These are phyloP conservation scores for Aspergillus floridensis DNA, from an alignment of 2,329 filamentous ascomycete genomes.

Conservation along the genomic window DNA sequence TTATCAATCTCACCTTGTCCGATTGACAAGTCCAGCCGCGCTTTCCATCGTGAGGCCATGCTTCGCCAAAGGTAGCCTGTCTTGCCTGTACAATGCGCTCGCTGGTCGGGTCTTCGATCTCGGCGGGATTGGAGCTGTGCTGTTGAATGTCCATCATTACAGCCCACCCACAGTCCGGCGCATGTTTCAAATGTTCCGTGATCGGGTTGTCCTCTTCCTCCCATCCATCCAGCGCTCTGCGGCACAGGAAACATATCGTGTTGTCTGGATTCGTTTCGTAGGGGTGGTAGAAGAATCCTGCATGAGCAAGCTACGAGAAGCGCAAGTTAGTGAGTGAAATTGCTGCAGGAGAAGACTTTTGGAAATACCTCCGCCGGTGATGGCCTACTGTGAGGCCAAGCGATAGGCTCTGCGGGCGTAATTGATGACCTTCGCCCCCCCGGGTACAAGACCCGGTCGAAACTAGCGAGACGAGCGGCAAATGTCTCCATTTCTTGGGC, in stretches of 20 bases:
- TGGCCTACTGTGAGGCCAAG: slow-evolving; percentile 77
- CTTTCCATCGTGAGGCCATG: slow-evolving; percentile 88
- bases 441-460: slow-evolving; percentile 61
- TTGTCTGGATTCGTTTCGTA: slow-evolving; percentile 76
- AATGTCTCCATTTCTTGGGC: slow-evolving; percentile 57
- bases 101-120: slow-evolving; percentile 69
- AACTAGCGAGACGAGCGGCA: slow-evolving; percentile 76
- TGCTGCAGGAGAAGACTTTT: slow-evolving; percentile 10
- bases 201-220: slow-evolving; percentile 81
- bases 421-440: slow-evolving; percentile 70
- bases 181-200: slow-evolving; percentile 80
- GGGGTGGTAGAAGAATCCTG: slow-evolving; percentile 88
- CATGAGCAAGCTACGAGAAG: slow-evolving; percentile 69
- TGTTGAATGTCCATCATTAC: slow-evolving; percentile 63
- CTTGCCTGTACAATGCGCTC: slow-evolving; percentile 72
- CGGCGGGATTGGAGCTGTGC: slow-evolving; percentile 43
- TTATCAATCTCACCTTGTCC: slow-evolving; percentile 64
- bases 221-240: slow-evolving; percentile 85
- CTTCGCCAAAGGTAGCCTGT: slow-evolving; percentile 74
- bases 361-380: slow-evolving; percentile 59
- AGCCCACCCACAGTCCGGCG: slow-evolving; percentile 82
- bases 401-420: slow-evolving; percentile 53
- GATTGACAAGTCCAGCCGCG: slow-evolving; percentile 86
- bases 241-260: slow-evolving; percentile 82
- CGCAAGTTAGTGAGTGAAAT: not conserved